Conservation (phyloP, 495 filamentous ascomycete genomes). For the Talaromyces wortmannii region DNA sequence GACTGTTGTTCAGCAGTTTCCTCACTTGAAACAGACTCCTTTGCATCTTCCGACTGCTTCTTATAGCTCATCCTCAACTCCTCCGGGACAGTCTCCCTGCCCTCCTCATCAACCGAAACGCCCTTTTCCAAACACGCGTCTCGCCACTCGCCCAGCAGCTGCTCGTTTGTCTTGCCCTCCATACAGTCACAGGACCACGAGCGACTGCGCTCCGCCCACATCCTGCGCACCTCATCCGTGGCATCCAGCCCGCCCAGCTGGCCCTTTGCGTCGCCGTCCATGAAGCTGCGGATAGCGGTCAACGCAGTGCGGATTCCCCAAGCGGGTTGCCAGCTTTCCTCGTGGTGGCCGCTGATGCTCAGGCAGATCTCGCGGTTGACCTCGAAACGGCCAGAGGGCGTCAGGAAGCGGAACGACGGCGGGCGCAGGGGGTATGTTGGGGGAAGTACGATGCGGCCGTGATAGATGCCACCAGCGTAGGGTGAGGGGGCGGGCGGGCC, state of each 20-base stretch:
- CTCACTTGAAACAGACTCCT: background rate
- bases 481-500: constrained; percentile 77
- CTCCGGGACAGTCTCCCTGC: constrained; percentile 33
- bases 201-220: constrained; percentile 56
- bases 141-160: constrained; percentile 63
- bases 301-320: constrained; percentile 78
- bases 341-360: constrained; percentile 87
- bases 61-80: constrained; percentile 41
- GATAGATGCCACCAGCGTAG: constrained; percentile 80
- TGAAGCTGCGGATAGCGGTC: constrained; percentile 45
- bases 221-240: constrained; percentile 49
- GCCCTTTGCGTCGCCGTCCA: constrained; percentile 46
- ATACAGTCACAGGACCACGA: constrained; percentile 61
- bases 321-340: constrained; percentile 96
- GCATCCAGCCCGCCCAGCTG: constrained; percentile 88
- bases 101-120: constrained; percentile 31
- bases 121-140: constrained; percentile 46
- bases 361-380: constrained; percentile 96
- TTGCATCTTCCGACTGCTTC: constrained; percentile 32
- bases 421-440: constrained; percentile 83
- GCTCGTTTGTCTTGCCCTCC: constrained; percentile 55
- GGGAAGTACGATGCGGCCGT: constrained; percentile 90
- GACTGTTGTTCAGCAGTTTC: too few species aligned
- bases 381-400: constrained; percentile 89
- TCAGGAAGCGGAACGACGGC: constrained; percentile 89